Conservation (phyloP, 225 moss, liverwort and hornwort genomes). For the Sphagnum contortum region DNA sequence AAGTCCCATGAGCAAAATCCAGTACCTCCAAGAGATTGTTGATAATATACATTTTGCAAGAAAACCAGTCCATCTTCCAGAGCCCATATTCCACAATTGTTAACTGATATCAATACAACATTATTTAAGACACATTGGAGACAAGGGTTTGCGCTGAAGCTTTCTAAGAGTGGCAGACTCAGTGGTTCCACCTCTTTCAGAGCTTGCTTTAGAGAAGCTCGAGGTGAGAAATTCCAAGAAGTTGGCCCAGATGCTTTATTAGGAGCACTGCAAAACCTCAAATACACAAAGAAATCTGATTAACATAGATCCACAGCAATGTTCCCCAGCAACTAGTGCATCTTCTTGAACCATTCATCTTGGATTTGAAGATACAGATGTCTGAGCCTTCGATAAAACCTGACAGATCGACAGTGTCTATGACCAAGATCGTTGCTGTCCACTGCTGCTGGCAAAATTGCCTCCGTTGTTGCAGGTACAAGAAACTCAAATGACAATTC, state of each 20-base stretch:
- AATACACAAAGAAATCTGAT: background rate
- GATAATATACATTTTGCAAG: background rate
- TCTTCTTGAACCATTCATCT: background rate
- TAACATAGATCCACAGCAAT: background rate
- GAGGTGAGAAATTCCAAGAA: slow-evolving; percentile 68
- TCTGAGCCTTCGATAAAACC: slow-evolving; percentile 17
- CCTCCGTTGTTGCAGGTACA: slow-evolving; percentile 9
- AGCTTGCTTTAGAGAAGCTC: slow-evolving; percentile 52
- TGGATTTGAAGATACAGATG: background rate
- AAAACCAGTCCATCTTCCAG: background rate
- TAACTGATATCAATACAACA: background rate
- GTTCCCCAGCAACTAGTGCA: background rate
- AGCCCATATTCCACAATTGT: background rate
- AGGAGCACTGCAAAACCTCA: slow-evolving; percentile 47
- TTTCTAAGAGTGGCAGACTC: background rate
- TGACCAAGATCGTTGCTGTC: slow-evolving; percentile 13
- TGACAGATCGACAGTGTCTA: slow-evolving; percentile 66
- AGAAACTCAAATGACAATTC: slow-evolving; percentile 25
- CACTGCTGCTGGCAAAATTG: slow-evolving; percentile 3
- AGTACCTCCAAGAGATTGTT: background rate
- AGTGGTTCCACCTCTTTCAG: slow-evolving; percentile 62
- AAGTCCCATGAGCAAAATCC: background rate
- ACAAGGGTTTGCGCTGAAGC: background rate
- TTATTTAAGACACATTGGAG: background rate
- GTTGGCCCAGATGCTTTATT: slow-evolving; percentile 43